Evolutionary conservation across 345 rosid species (phyloP).

Genomic region (Populus euphratica): DNA sequence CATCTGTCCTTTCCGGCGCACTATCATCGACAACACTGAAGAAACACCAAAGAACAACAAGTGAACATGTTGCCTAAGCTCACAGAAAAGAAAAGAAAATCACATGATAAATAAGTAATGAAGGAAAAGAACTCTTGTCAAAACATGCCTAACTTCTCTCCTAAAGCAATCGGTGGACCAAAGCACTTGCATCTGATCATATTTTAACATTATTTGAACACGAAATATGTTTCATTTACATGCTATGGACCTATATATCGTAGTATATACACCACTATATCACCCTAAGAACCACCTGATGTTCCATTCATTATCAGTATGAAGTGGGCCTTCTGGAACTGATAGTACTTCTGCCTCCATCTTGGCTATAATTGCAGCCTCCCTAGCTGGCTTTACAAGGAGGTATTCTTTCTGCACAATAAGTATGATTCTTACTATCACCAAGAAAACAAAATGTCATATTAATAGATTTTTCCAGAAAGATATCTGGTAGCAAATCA

Average conservation of each 20-base stretch:
- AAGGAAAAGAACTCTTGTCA: background rate
- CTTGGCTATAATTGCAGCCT: slow-evolving; percentile 88
- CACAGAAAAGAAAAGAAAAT: background rate
- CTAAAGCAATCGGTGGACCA: background rate
- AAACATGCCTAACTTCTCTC: background rate
- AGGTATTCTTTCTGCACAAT: slow-evolving; percentile 66
- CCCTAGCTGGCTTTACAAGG: slow-evolving; percentile 74
- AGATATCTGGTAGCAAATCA: slow-evolving; percentile 1
- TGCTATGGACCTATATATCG: background rate
- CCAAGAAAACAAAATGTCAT: slow-evolving; percentile 12
- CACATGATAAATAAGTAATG: background rate
- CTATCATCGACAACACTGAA: slow-evolving; percentile 66
- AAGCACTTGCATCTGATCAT: background rate
- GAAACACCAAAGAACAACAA: background rate
- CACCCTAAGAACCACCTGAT: slow-evolving; percentile 53
- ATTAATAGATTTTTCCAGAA: slow-evolving; percentile 8
- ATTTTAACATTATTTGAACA: background rate
- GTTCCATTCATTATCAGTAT: slow-evolving; percentile 88
- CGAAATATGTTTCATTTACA: background rate
- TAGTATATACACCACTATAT: background rate
- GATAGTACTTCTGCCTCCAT: slow-evolving; percentile 59
- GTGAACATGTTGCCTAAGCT: background rate
- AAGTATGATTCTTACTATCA: slow-evolving; percentile 5
- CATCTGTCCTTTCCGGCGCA: slow-evolving; percentile 35
- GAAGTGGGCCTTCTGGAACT: slow-evolving; percentile 55